These are phyloP conservation scores for Dictyophora rubrovolvata DNA, from an alignment of 768 basidiomycete genomes.

Conservation along the genomic window DNA sequence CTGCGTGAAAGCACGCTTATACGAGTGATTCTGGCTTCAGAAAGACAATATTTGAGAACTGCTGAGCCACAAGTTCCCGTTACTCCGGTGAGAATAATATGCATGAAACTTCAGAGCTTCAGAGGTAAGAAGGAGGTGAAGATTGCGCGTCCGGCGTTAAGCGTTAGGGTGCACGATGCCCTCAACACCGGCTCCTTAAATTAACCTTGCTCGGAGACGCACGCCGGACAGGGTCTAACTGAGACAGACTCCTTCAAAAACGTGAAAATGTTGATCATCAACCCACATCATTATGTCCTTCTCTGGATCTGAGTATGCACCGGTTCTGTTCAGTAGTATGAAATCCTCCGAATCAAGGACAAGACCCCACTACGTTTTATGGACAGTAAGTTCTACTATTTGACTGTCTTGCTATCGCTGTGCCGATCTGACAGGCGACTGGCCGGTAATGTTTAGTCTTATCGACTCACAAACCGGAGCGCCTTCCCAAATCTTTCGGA, in stretches of 20 bases:
- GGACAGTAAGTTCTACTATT: neutral
- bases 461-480: neutral
- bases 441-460: neutral
- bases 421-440: too few species aligned
- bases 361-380: neutral
- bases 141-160: too few species aligned
- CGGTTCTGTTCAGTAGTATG: neutral
- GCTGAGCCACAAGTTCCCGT: conserved; percentile 25
- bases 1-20: conserved; percentile 26
- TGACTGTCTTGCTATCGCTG: neutral
- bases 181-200: too few species aligned
- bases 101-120: neutral
- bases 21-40: conserved; percentile 18
- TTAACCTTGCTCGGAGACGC: too few species aligned
- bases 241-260: too few species aligned
- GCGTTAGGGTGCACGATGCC: too few species aligned
- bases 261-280: too few species aligned
- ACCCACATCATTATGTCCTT: too few species aligned
- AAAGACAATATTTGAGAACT: conserved; percentile 23
- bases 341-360: neutral
- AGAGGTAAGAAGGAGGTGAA: too few species aligned
- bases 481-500: neutral
- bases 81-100: conserved; percentile 19
- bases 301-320: neutral
- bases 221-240: too few species aligned